These are phyloP conservation scores for Comarum palustre DNA, from an alignment of 306 rosid species.

Conservation along the genomic window DNA sequence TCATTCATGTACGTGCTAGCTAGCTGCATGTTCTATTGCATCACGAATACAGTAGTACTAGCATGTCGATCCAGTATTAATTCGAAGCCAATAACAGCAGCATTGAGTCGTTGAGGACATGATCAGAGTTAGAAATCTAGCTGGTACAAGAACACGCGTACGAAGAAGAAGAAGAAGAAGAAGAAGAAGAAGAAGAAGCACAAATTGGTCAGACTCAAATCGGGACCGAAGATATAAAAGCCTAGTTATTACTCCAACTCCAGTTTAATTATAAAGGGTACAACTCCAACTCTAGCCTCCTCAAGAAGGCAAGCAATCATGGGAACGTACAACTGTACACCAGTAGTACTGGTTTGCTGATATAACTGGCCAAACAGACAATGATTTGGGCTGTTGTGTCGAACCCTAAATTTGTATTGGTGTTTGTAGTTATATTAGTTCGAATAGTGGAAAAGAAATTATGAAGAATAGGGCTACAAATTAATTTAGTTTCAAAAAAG, in stretches of 20 bases:
- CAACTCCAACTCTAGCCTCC: not conserved
- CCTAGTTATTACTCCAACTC: not conserved
- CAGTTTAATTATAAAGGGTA: not conserved
- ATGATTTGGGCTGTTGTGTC: not conserved
- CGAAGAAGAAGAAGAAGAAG: not conserved
- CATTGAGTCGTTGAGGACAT: not conserved
- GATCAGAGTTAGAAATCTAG: not conserved
- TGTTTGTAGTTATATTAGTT: not conserved
- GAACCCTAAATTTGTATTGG: not conserved
- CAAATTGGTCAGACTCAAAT: not conserved
- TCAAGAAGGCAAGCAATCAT: not conserved
- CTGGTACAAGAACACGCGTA: not conserved
- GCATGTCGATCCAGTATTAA: not conserved
- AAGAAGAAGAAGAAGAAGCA: not conserved
- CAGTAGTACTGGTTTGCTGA: not conserved
- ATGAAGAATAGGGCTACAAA: no score
- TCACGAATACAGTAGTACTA: not conserved
- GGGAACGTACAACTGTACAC: not conserved
- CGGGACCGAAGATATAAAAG: not conserved
- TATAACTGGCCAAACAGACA: not conserved
- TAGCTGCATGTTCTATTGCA: not conserved
- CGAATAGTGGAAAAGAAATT: not conserved
- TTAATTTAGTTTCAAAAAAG: no score
- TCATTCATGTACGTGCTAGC: not conserved
- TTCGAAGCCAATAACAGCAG: not conserved